phyloP scores from a whole-genome alignment of 2,329 filamentous ascomycete genomes.

The Incumbomyces lentus region DNA sequence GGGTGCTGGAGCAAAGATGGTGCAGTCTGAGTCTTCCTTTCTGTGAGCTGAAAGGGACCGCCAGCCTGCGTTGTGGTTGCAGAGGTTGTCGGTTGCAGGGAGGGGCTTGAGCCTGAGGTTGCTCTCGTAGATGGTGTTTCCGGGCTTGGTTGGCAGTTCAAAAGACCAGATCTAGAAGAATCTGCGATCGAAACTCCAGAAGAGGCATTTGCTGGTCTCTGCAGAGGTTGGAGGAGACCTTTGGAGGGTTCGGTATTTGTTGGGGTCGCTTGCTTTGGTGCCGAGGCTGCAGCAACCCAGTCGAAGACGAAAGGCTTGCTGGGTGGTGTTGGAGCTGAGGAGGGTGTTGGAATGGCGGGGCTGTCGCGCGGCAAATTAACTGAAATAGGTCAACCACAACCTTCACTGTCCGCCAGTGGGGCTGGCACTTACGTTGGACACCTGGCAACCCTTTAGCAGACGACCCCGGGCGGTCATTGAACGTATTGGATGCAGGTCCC shows the following conservation, averaged over 20 bases:
- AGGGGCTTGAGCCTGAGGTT: background rate
- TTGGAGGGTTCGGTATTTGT: background rate
- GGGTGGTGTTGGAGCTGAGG: conserved; percentile 1
- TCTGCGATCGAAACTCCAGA: too few species aligned
- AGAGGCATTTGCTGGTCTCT: too few species aligned
- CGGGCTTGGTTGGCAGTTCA: background rate
- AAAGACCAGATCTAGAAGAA: too few species aligned
- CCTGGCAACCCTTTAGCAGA: background rate
- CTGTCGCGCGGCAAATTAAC: background rate
- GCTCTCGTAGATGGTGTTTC: background rate
- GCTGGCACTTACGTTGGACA: too few species aligned
- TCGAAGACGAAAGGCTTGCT: conserved; percentile 2
- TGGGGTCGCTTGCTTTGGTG: background rate
- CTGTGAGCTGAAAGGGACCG: background rate
- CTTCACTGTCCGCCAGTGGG: background rate
- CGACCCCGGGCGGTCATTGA: too few species aligned
- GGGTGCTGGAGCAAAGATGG: background rate
- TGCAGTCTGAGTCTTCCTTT: background rate
- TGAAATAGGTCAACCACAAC: background rate
- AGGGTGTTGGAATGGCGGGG: background rate
- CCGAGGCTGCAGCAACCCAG: background rate
- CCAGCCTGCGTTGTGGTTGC: background rate
- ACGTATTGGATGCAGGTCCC: background rate
- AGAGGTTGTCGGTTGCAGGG: background rate
- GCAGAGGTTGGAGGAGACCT: conserved; percentile 2